Conservation (phyloP, 225 moss, liverwort and hornwort species). For the Anthoceros angustus region DNA sequence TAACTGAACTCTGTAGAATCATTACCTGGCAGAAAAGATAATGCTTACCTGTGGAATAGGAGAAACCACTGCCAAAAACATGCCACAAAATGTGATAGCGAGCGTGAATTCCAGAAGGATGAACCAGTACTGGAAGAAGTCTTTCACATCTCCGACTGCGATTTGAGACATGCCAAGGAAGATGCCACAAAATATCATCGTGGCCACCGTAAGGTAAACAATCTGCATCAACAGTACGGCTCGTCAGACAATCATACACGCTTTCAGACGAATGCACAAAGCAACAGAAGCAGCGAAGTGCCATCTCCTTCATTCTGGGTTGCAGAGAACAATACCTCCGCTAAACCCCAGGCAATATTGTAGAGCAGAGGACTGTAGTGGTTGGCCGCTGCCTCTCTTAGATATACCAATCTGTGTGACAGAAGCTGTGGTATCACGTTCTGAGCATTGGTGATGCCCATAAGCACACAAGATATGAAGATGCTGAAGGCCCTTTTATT, state of each 20-base stretch:
- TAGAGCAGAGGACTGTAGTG: conserved; percentile 39
- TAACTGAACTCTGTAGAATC: conserved; percentile 11
- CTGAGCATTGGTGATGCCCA: conserved; percentile 51
- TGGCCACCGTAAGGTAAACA: conserved; percentile 51
- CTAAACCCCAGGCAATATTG: conserved; percentile 36
- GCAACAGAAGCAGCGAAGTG: neutral
- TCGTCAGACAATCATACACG: no score
- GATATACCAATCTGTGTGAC: conserved; percentile 11
- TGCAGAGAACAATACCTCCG: conserved; percentile 34
- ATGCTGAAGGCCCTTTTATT: conserved; percentile 40
- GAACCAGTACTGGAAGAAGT: conserved; percentile 78
- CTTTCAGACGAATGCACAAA: no score
- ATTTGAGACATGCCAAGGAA: conserved; percentile 75
- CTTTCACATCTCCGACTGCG: conserved; percentile 35
- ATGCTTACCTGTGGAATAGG: conserved; percentile 51
- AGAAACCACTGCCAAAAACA: conserved; percentile 37
- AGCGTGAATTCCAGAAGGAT: conserved; percentile 46
- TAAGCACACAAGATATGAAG: conserved; percentile 53
- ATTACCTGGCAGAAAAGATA: neutral
- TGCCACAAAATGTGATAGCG: conserved; percentile 65
- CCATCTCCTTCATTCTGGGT: neutral
- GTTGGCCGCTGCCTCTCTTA: conserved; percentile 30
- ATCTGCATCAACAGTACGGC: conserved; percentile 22
- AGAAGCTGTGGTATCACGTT: conserved; percentile 55
- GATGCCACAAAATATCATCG: conserved; percentile 42